A percentile compares a stretch with the other conserved stretches of the same genome.
These are phyloP conservation scores for Tuber microsphaerosporum DNA, from an alignment of 495 filamentous ascomycete genomes.

Conservation along the genomic window DNA sequence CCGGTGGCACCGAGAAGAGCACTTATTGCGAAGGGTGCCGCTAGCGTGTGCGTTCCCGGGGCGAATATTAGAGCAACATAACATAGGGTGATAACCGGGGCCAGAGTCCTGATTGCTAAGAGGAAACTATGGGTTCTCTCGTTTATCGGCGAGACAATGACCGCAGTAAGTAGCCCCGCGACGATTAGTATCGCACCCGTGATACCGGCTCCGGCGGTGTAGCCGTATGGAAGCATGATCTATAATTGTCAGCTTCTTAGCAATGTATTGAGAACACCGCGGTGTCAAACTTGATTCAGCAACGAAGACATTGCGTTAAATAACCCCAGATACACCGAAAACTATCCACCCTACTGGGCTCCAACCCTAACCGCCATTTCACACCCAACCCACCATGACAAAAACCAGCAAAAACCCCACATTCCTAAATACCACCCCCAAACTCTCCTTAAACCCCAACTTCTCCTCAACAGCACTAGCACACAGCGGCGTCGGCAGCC, in stretches of 20 bases:
- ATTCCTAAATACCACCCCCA: slow-evolving; percentile 25
- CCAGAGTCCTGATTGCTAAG: slow-evolving; percentile 61
- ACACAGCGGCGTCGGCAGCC: slow-evolving; percentile 66
- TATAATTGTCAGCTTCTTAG: background rate
- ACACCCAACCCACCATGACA: slow-evolving; percentile 31
- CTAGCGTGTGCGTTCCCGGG: slow-evolving; percentile 60
- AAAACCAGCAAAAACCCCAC: slow-evolving; percentile 36
- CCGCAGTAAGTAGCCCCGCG: slow-evolving; percentile 70
- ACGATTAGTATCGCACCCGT: slow-evolving; percentile 85
- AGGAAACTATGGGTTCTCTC: slow-evolving; percentile 79
- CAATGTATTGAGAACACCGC: background rate
- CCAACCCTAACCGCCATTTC: background rate
- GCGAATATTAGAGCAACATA: slow-evolving; percentile 79
- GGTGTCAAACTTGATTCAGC: no score
- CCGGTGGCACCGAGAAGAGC: slow-evolving; percentile 67
- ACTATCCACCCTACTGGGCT: slow-evolving; percentile 42
- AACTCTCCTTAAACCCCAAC: slow-evolving; percentile 14
- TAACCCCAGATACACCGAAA: slow-evolving; percentile 76
- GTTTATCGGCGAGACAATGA: slow-evolving; percentile 68
- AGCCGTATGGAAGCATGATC: slow-evolving; percentile 75
- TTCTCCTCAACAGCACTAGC: slow-evolving; percentile 45
- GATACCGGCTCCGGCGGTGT: slow-evolving; percentile 77
- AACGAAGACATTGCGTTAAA: slow-evolving; percentile 91
- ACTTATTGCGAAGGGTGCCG: slow-evolving; percentile 63
- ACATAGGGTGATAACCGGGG: slow-evolving; percentile 63